Evolutionary conservation across 2,329 filamentous ascomycete genomes (phyloP).

Genomic region (Endocalyx cinctus): DNA sequence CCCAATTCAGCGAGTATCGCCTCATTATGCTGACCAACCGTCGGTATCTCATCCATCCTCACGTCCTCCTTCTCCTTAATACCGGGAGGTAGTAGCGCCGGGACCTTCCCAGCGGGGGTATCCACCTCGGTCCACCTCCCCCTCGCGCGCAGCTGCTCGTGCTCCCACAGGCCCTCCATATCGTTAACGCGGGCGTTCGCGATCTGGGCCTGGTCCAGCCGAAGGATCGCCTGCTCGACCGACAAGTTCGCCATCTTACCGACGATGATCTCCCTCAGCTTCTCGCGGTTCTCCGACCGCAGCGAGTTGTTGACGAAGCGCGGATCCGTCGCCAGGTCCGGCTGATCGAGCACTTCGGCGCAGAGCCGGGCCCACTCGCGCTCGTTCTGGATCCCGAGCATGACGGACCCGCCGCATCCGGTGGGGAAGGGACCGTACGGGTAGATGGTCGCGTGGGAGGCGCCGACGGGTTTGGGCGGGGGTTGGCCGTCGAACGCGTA

Average conservation of each 20-base stretch:
- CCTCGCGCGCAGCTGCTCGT: conserved; percentile 47
- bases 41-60: conserved; percentile 40
- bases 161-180: conserved; percentile 50
- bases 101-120: conserved; percentile 40
- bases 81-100: conserved; percentile 47
- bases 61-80: conserved; percentile 21
- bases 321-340: conserved; percentile 36
- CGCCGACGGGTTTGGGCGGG: conserved; percentile 40
- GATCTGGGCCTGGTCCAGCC: conserved; percentile 43
- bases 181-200: conserved; percentile 53
- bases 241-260: conserved; percentile 34
- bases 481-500: conserved; percentile 44
- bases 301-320: conserved; percentile 44
- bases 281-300: conserved; percentile 41
- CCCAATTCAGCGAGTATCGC: conserved; percentile 41
- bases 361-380: conserved; percentile 50
- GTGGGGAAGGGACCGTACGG: conserved; percentile 53
- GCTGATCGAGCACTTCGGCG: conserved; percentile 37
- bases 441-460: conserved; percentile 51
- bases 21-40: conserved; percentile 46
- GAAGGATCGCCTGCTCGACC: conserved; percentile 34
- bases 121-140: conserved; percentile 46
- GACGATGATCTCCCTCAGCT: conserved; percentile 41
- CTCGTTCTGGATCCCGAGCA: conserved; percentile 55
- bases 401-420: conserved; percentile 42